Base-by-base conservation (phyloP, 2,329 filamentous ascomycete genomes). In the Colletotrichum magnum region DNA sequence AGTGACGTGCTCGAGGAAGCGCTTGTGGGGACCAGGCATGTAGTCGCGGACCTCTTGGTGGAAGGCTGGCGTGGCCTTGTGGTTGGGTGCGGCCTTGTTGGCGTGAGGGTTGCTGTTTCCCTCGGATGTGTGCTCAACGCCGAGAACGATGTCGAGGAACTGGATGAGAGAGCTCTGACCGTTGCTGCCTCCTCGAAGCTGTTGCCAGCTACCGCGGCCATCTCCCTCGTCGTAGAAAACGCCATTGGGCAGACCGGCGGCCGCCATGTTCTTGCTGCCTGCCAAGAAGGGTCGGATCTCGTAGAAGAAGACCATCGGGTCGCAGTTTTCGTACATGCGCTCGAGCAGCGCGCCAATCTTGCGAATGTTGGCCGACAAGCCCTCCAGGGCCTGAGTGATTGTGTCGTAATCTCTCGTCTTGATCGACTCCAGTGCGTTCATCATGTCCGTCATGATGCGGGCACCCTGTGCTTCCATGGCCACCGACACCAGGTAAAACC, bases 81-180 rank as follows among this genome's bases (percentile, higher is more conserved):
- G 13, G 43, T 43, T 68, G 6, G 58, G 28, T 6, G 41, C 45
- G 16, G 52, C 5, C n/a, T 64, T 63, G 10, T 73, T 76, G 21
- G 73, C 72, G 15, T 75, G 74, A 12, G 74, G 70, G 12, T 71
- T 70, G 43, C 73, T 74, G 68, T 79, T 79, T 1, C 82, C 83
- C 56, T 80, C 80, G 2, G 82, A 79, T 2, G 75, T 76, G 81
- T 98, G 95, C 75, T 97, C 91, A 15, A 98, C 87, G 2, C 94
- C 94, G 0, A 98, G 86, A 0, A 94, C 89, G 15, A 97, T 87
- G 77, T 98, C 95, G 79, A 97, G 94, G 82, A 97, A 96, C 75
- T 98, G 94, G 68, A 98, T 94, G 50, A 97, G 85, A 0, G 94
- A 97, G 79, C 93, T 95, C 79, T 98, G 95, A 0, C 95, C 95